Evolutionary conservation across 176 grass and related monocot species (phyloP), one percentile per base, ranked within the genome.

Genomic region (Eragrostis nindensis): DNA sequence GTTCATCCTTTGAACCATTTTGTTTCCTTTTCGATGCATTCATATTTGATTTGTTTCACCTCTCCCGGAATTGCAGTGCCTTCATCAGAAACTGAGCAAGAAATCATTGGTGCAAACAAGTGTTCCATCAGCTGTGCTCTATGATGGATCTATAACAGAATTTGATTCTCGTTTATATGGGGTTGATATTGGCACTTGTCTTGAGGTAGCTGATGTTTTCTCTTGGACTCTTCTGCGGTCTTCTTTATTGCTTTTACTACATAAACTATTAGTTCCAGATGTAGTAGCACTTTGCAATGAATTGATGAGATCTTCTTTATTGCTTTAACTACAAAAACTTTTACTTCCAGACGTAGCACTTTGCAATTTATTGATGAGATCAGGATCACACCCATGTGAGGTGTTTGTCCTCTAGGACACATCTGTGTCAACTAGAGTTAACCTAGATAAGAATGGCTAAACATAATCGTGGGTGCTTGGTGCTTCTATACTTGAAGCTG

Each of bases 41-140:
- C 15, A 11, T 18, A 19, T 19, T 84, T 59, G 49, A 70, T 54
- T 73, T 46, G 1, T 65, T 80, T 84, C 27, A 69, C 24, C n/a
- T 89, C 55, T 81, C 36, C 53, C 18, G 46, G 62, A 71, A 64
- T 71, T 49, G 66, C 78, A 98, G 92, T 87, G 88, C 80, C 84
- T 98, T 77, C 90, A 95, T 85, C 92, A 95, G 66, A 95, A 98
- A 62, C 71, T 98, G 76, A 88, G 75, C 53, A 91, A 86, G 73
- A 94, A 93, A 87, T 74, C 69, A 32, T 39, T 76, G 22, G 69
- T 52, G 48, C 81, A 84, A 0, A 85, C 81, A 62, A 89, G 42
- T 79, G 82, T 93, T 79, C 87, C 68, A 82, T 68, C 82, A 22
- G 84, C 79, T 78, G 75, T 87, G 64, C 88, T 95, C 48, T 98